Evolutionary conservation across 2,329 filamentous ascomycete species (phyloP), one percentile per base, ranked within the genome.

Genomic region (Rutstroemia sp.): DNA sequence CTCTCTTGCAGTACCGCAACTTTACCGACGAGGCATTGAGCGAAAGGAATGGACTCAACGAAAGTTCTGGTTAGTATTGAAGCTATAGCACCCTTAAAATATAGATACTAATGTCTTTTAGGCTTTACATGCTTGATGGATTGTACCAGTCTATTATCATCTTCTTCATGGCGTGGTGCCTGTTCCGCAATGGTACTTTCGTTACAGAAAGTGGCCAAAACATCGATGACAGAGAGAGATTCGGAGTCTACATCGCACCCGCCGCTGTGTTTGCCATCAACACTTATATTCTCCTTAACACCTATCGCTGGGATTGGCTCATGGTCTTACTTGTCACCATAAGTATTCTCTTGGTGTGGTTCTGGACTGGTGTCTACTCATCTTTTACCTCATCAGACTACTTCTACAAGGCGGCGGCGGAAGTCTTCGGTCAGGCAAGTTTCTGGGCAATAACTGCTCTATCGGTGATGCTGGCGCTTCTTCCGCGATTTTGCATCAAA

Each of bases 251-350:
- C 70, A 83, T 96, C 64, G 91, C 86, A 3, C 89, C 89, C 57
- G 88, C 89, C 14, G 85, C 89, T 6, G 86, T 99, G 57, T 75
- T 95, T 63, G 86, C 89, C 42, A 95, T 96, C 76, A 99, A 99
- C 72, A 76, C 86, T 58, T 99, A 97, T 75, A 89, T 99, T 64
- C 77, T 99, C 62, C 84, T 97, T 75, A 99, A 99, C 73, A 95
- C 89, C 0, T 97, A 96, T 72, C 84, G 92, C 59, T 99, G 94
- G 94, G 94, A 99, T 71, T 99, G 92, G 92, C 78, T 99, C 66
- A 95, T 95, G 73, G 73, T 92, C 21, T 76, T 96, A 58, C 86
- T 96, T 60, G 87, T 95, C 51, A 73, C 74, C 23, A 80, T 97
- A 71, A 96, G 91, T 73, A 87, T 88, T 60, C 71, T 97, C 30